Base-by-base conservation (phyloP, 257 asterid genomes). In the Petrea volubilis region DNA sequence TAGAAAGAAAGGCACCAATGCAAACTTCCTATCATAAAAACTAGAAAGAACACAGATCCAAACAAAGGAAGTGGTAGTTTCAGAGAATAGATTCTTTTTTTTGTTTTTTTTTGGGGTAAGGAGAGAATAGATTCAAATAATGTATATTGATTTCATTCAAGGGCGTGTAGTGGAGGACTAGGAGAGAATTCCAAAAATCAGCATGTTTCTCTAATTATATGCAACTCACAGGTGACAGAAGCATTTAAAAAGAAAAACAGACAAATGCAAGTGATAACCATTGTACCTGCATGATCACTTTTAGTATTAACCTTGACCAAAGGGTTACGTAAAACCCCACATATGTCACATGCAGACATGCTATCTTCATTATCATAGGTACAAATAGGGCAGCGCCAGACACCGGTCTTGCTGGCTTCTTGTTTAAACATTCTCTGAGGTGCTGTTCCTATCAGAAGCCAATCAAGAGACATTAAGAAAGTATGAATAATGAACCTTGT, bases 371-470 rank as follows among this genome's bases (percentile, higher is more conserved):
- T 95, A 78, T 92, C 96, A 81, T 82, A 95, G 50, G 99, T 88
- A 76, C 99, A 95, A 67, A 95, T 82, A 66, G 96, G 92, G 86
- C 99, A 95, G 74, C 83, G 74, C 99, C 99, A 95, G 71, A 90
- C 85, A 69, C 81, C 89, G 63, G 64, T 60, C 68, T 52, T 79
- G 66, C 50, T 60, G 27, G 58, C 66, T 70, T 84, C 92, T 69
- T 73, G 81, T 50, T 76, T 68, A 52, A 65, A 75, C 68, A 74
- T 77, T 65, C 84, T 78, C 71, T 63, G 80, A 60, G 79, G 70
- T 43, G 36, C 74, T 60, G 23, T 75, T 46, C 77, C 94, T 88
- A 75, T 73, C 80, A 68, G 43, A 61, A 77, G 70, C 50, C 29
- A 74, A 74, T 67, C 41, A 83, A 68, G 76, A 68, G 53, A 67